Conservation (phyloP, 2,329 filamentous ascomycete genomes). For the Cladophialophora immunda region DNA sequence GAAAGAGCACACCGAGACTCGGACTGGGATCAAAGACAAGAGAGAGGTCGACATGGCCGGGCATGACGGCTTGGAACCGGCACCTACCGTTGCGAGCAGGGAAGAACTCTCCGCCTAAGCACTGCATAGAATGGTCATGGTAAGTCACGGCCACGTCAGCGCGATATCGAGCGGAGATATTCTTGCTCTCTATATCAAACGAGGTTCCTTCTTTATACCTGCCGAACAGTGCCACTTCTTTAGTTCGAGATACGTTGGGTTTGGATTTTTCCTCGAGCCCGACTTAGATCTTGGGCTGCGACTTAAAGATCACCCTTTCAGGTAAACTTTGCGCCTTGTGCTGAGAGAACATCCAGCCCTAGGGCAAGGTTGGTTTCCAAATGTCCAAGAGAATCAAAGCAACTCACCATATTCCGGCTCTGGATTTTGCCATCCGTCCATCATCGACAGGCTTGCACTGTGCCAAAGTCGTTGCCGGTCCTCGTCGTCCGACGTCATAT, state of each 20-base stretch:
- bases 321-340: background rate
- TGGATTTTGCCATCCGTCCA: background rate
- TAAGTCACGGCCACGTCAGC: background rate
- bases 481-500: constrained; percentile 69
- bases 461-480: constrained; percentile 75
- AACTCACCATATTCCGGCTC: background rate
- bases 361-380: background rate
- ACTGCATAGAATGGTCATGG: background rate
- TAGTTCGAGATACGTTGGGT: no score
- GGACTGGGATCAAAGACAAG: constrained; percentile 48
- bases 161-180: no score
- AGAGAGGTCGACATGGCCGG: background rate
- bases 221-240: no score
- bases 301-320: background rate
- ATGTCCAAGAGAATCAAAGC: background rate
- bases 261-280: no score
- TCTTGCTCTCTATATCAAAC: background rate
- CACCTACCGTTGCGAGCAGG: background rate
- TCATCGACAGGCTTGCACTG: constrained; percentile 55
- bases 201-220: no score
- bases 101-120: background rate
- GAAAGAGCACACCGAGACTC: constrained; percentile 51
- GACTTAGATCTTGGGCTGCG: no score
- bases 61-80: background rate
- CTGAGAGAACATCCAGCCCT: background rate